Conservation (phyloP, 1,284 basidiomycete species). For the Gymnopus androsaceus region DNA sequence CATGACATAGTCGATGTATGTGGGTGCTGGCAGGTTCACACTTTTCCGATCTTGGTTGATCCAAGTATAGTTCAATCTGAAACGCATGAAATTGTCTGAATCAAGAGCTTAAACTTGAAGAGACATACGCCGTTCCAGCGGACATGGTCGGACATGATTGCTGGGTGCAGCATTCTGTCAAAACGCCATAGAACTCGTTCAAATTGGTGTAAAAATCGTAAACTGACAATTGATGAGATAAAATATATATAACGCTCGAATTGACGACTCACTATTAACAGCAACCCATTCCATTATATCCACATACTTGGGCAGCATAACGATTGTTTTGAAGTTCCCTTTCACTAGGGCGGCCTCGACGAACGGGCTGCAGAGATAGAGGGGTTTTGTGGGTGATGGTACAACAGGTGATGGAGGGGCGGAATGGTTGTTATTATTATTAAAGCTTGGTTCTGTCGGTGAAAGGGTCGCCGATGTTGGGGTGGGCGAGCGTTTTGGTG, state of each 20-base stretch:
- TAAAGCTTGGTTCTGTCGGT: constrained; percentile 45
- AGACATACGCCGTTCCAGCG: constrained; percentile 76
- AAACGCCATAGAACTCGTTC: constrained; percentile 96
- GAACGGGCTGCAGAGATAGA: constrained; percentile 94
- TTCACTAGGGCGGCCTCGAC: constrained; percentile 97
- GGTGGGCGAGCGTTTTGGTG: constrained; percentile 67
- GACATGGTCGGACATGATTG: constrained; percentile 92
- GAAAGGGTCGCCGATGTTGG: constrained; percentile 66
- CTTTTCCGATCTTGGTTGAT: constrained; percentile 94
- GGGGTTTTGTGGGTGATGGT: constrained; percentile 54
- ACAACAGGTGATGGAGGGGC: constrained; percentile 42
- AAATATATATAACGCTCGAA: background rate
- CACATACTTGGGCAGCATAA: constrained; percentile 95
- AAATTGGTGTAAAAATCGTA: constrained; percentile 97
- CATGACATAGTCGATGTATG: constrained; percentile 99
- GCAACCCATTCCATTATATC: constrained; percentile 99
- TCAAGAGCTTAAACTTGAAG: background rate
- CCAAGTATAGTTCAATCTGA: constrained; percentile 96
- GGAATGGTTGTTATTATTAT: constrained; percentile 33
- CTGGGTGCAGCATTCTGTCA: constrained; percentile 93
- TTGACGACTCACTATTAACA: constrained; percentile 77
- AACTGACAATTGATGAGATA: constrained; percentile 46
- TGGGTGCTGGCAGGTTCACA: constrained; percentile 91
- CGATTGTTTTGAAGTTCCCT: constrained; percentile 98
- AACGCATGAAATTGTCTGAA: constrained; percentile 2